phyloP scores from a whole-genome alignment of 1,284 basidiomycete genomes.

The Trichosporon faecale region DNA sequence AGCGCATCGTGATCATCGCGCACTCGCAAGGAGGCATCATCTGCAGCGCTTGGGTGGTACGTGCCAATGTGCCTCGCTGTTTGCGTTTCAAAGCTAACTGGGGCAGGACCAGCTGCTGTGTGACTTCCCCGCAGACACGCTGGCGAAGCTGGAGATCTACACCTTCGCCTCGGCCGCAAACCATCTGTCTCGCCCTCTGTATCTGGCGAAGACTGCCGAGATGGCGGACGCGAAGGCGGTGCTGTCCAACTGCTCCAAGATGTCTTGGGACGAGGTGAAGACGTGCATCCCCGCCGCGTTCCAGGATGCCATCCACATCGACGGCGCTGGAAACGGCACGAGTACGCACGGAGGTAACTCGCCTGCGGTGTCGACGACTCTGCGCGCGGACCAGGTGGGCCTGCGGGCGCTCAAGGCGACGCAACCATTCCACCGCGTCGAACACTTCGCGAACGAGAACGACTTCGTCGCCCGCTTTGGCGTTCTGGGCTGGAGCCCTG shows the following conservation, averaged over 20 bases:
- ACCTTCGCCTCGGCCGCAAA: constrained; percentile 44
- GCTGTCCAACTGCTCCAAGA: background rate
- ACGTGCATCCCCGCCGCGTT: constrained; percentile 2
- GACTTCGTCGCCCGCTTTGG: constrained; percentile 41
- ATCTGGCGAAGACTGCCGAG: background rate
- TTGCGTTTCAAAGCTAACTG: background rate
- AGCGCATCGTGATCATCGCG: constrained; percentile 38
- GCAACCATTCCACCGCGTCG: constrained; percentile 30
- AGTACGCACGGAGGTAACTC: background rate
- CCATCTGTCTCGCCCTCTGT: constrained; percentile 31
- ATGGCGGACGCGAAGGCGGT: background rate
- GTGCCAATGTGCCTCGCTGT: background rate
- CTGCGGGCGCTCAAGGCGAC: constrained; percentile 14
- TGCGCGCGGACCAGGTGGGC: background rate
- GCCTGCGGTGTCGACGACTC: background rate
- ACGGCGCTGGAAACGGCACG: background rate
- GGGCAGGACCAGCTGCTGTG: constrained; percentile 34
- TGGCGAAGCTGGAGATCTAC: constrained; percentile 42
- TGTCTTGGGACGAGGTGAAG: constrained; percentile 4
- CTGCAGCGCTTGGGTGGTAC: constrained; percentile 27
- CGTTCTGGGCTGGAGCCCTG: constrained; percentile 14
- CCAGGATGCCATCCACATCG: background rate
- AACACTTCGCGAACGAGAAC: constrained; percentile 41
- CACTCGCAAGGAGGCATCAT: constrained; percentile 46
- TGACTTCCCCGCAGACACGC: constrained; percentile 31